Base-by-base conservation (phyloP, 768 basidiomycete genomes). In the Tulasnella sp. region DNA sequence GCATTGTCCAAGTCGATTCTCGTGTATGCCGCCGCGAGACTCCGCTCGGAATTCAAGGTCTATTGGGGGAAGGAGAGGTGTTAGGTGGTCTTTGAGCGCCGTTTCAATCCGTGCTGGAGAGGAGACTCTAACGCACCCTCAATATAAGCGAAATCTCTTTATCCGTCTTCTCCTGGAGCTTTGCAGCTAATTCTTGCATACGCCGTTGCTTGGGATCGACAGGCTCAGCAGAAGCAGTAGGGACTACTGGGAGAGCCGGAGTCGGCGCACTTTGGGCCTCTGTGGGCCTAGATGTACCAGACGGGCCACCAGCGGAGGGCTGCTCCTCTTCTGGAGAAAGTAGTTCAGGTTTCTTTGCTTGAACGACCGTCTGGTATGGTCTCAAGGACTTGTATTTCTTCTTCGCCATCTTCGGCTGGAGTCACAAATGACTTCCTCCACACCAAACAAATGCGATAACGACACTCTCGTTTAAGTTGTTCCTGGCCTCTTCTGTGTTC, bases 301-400 rank as follows among this genome's bases (percentile, higher is more conserved):
- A 39, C 68, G 32, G 64, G 69, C 80, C 92, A 94, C 84, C 93
- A 93, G 36, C 91, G 90, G 34, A 92, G 84, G 12, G 47, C 26
- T 52, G 47, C 9, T 52, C 47, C 19, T 52, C 47, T 52, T 19
- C 47, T 52, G n/a, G n/a, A 19, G 47, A 26, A 52, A 9, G 19
- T 19, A 9, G 17, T 52, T 4, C 47, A 1, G 47, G 47, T 9
- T 52, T 52, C n/a, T 52, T 52, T 9, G 47, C 47, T 26, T 52
- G 47, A 6, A 52, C 47, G 12, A 52, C 47, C 1, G 47, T 52
- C 47, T 52, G 47, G 47, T 90, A 83, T 26, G 89, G 86, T 80
- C 90, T 92, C 76, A 90, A 78, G 78, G 91, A 88, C 6, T 88
- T 87, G 81, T 91, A 94, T 84, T 89, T 94, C 83, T 91, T 92